Percentiles rank a stretch among this genome's conserved stretches.
Conservation (phyloP, 352 stramenopile species). For the Phytophthora pinifolia region DNA sequence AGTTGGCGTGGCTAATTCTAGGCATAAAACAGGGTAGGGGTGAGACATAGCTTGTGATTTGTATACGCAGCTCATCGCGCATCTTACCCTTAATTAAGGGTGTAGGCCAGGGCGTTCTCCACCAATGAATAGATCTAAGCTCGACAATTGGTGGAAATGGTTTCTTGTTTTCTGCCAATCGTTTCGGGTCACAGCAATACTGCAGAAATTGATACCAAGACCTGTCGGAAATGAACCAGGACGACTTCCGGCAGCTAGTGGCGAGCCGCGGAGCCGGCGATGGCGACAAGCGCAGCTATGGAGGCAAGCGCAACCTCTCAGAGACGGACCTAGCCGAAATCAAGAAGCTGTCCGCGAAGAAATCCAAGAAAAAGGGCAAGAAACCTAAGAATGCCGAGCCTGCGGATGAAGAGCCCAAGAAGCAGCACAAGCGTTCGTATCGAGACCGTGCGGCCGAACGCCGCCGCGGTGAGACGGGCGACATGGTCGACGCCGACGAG, state of each 20-base stretch:
- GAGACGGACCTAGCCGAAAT: conserved; percentile 50
- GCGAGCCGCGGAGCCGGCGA: conserved; percentile 22
- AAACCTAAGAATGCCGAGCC: conserved; percentile 30
- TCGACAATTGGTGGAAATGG: conserved; percentile 14
- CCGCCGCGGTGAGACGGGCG: conserved; percentile 31
- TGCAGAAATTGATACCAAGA: conserved; percentile 9
- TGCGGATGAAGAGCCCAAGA: background rate
- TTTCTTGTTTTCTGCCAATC: conserved; percentile 9
- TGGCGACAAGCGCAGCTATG: conserved; percentile 26
- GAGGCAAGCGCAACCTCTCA: conserved; percentile 60
- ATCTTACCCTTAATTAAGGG: conserved; percentile 14
- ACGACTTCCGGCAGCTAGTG: conserved; percentile 74
- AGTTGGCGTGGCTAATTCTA: conserved; percentile 15
- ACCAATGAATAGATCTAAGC: conserved; percentile 29
- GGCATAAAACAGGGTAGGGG: conserved; percentile 17
- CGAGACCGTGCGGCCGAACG: conserved; percentile 72
- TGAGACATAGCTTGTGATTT: conserved; percentile 4
- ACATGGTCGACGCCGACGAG: conserved; percentile 54
- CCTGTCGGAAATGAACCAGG: conserved; percentile 60
- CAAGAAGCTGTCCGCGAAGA: conserved; percentile 57
- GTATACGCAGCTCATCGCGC: background rate
- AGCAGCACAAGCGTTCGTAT: conserved; percentile 28
- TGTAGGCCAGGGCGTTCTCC: conserved; percentile 19
- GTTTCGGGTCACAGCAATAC: background rate
- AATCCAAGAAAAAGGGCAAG: conserved; percentile 59